Evolutionary conservation across 1,139 yeast species (phyloP).

Genomic region (Tardiomyces digboiensis): DNA sequence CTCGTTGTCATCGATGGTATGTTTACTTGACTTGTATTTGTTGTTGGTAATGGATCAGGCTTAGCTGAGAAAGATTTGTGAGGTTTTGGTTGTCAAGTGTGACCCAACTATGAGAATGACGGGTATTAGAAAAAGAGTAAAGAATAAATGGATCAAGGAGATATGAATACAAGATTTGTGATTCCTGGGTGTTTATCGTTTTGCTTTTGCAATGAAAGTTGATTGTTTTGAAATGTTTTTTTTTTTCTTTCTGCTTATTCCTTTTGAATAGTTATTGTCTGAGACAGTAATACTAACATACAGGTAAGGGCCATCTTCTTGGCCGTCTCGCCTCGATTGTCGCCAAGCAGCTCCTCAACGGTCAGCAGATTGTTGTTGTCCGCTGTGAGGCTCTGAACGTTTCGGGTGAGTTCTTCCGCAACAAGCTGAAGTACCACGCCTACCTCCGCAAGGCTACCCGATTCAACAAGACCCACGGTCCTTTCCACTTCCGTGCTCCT

Average conservation of each 20-base stretch:
- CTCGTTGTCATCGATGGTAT: conserved; percentile 52
- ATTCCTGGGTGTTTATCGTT: no score
- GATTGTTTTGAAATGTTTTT: no score
- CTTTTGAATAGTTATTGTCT: no score
- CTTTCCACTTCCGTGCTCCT: conserved; percentile 99
- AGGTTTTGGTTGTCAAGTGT: no score
- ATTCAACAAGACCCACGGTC: conserved; percentile 98
- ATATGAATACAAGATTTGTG: no score
- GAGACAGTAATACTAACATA: not conserved
- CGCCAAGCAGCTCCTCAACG: conserved; percentile 97
- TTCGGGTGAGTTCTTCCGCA: conserved; percentile 99
- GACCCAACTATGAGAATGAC: no score
- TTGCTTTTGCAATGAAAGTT: no score
- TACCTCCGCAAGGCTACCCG: conserved; percentile 99
- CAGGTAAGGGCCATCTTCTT: conserved; percentile 84
- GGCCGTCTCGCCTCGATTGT: conserved; percentile 99
- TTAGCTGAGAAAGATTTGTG: no score
- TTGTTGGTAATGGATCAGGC: no score
- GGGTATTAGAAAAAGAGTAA: no score
- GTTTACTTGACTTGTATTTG: not conserved
- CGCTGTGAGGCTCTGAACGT: conserved; percentile 98
- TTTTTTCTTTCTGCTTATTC: no score
- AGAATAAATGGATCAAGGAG: no score
- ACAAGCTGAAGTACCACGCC: conserved; percentile 99
- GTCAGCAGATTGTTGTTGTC: conserved; percentile 96